Base-by-base conservation (phyloP, 1,139 yeast species). In the Magnusiomyces ingens region DNA sequence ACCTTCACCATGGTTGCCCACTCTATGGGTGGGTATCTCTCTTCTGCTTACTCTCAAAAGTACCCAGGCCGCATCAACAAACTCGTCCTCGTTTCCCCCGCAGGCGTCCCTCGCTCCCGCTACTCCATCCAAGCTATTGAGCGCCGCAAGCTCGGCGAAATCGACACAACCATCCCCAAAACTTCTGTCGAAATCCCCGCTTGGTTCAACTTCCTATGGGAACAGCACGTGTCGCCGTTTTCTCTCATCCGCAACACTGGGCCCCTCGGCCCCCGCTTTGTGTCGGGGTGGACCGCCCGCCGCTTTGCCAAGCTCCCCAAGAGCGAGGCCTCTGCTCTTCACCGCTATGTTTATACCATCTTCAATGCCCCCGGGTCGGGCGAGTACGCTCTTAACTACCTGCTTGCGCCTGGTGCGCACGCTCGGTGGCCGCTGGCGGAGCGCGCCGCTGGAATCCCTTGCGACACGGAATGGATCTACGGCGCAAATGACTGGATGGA, bases 401-500 rank as follows among this genome's bases (percentile, higher is more conserved):
- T 84, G 13, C 72, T 84, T 51, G 85, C 88, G 0, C 89, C 90
- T 0, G 84, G 88, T 11, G 85, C 90, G 15, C 78, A 81, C 10
- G 89, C 91, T 19, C 80, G 83, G 53, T 78, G 81, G 70, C 96
- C 96, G 1, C 74, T 90, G 53, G 72, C 79, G 58, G 95, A 89
- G 64, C 79, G 86, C 55, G 71, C 84, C 44, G 62, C 67, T 0
- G 61, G 66, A 1, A 51, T 79, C 36, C 64, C 71, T 29, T 74
- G 75, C 32, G 78, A 79, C 37, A 73, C 79, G 13, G 67, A 80
- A 1, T 75, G 90, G 69, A 67, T 89, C 48, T 90, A 89, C 65
- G 98, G 98, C 0, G 82, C 84, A 58, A 80, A 76, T 60, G 97
- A 90, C 67, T 90, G 93, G 78, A 90, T 90, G 97, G 86, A 86